Percentiles rank a stretch among this genome's conserved stretches.
phyloP scores from a whole-genome alignment of 2,329 filamentous ascomycete genomes.

The Penicillium sp. region DNA sequence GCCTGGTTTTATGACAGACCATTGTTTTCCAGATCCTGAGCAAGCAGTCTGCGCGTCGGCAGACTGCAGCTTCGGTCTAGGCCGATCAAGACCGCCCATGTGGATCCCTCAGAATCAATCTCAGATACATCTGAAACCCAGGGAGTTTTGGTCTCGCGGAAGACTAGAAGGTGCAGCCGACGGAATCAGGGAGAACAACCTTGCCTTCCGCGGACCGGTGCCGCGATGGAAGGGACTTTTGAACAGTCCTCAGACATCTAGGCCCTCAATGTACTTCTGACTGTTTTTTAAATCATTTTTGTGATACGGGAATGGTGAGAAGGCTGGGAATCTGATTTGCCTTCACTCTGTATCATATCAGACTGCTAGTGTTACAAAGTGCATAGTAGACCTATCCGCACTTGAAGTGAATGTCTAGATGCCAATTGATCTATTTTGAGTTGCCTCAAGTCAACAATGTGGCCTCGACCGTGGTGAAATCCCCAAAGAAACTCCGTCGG shows the following conservation, averaged over 20 bases:
- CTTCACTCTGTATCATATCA: background rate
- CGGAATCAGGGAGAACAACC: constrained; percentile 4
- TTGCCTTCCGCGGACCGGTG: constrained; percentile 4
- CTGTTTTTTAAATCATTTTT: background rate
- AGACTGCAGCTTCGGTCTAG: constrained; percentile 1
- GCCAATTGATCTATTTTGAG: background rate
- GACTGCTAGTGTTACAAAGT: background rate
- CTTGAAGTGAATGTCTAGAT: background rate
- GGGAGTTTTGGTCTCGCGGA: constrained; percentile 12
- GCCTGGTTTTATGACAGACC: background rate
- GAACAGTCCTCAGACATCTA: background rate
- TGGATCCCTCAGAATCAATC: background rate
- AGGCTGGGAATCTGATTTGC: background rate
- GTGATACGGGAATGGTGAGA: background rate
- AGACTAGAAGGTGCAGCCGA: constrained; percentile 6
- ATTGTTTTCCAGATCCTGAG: background rate
- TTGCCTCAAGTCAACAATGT: background rate
- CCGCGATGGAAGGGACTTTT: constrained; percentile 1
- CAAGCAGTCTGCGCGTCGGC: constrained; percentile 2
- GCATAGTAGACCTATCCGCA: background rate
- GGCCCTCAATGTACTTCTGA: background rate
- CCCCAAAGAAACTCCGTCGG: background rate
- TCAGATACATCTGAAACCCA: constrained; percentile 22
- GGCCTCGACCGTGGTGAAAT: background rate
- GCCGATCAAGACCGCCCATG: background rate